A percentile compares a stretch with the other conserved stretches of the same genome.
Conservation (phyloP, 2,329 filamentous ascomycete genomes). For the Cordyceps cicadae region DNA sequence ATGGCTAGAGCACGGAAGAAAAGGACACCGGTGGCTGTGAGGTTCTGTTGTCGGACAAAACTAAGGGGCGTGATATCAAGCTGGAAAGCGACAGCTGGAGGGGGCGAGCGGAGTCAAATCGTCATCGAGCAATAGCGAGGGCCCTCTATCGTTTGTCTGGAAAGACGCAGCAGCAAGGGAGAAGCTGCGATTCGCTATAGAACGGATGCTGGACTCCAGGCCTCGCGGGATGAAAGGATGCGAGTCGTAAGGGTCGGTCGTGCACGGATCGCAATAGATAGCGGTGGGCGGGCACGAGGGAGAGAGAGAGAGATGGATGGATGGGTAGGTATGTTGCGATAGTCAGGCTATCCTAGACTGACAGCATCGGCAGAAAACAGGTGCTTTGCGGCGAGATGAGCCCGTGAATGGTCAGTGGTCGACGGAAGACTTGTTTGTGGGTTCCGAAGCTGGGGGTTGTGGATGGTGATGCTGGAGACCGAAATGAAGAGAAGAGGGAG, state of each 20-base stretch:
- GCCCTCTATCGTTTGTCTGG: neutral
- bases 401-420: neutral
- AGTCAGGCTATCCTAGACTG: slow-evolving; percentile 2
- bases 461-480: slow-evolving; percentile 3
- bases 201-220: neutral
- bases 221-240: neutral
- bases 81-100: neutral
- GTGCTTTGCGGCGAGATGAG: neutral
- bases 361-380: neutral
- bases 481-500: slow-evolving; percentile 8
- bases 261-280: slow-evolving; percentile 12
- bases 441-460: neutral
- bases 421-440: neutral
- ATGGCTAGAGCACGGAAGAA: neutral
- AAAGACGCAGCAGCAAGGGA: neutral
- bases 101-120: neutral
- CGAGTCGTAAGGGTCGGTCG: neutral
- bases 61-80: neutral
- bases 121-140: neutral
- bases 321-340: neutral
- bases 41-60: neutral
- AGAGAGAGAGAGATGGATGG: neutral
- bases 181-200: neutral
- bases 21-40: neutral
- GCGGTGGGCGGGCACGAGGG: slow-evolving; percentile 7